Evolutionary conservation across 495 filamentous ascomycete genomes (phyloP), one percentile per base, ranked within the genome.

Genomic region (Podospora australis): DNA sequence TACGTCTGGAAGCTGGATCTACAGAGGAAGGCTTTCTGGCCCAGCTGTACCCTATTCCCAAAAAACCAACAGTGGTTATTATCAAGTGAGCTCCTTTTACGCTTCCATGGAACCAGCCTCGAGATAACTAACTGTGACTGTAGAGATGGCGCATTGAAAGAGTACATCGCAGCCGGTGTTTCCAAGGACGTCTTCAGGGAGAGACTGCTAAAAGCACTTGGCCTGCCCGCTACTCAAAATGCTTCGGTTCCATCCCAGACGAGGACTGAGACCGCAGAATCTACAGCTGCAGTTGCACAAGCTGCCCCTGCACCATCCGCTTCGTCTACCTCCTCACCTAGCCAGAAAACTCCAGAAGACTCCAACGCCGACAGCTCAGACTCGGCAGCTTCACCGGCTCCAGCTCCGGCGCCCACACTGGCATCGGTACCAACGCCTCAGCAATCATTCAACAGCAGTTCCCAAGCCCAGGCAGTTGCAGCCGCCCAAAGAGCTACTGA

Each of bases 11-110:
- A 19, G 78, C 81, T 16, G 85, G 80, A 9, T 88, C 82, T 11
- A 73, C 81, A 47, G 91, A 96, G 68, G 88, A 88, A 11, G 79
- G 78, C 2, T 92, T 85, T 54, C 70, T 97, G 5, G 74, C 83
- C 4, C 86, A 87, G 3, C 83, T 95, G 58, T 95, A 84, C 56
- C 86, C 87, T 0, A 65, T 95, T 6, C 70, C 77, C 2, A 78
- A 77, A 42, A 81, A 81, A 36, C 92, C 91, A 0, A 81, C 86
- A 4, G 63, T 94, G 1, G 74, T 96, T 9, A 65, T 95, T 5
- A 89, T 96, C 48, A 74, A 77, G 84, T 87, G 65, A 21, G 81
- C 62, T 50, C 8, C 17, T 11, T 21, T 6, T 20, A 7, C 19
- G 4, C 9, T 17, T 10, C n/a, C 14, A 34, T 19, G 2, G 11